Evolutionary conservation across 805 yeast genomes (phyloP), one percentile per base, ranked within the genome.

Genomic region (Kodamaea kakaduensis): DNA sequence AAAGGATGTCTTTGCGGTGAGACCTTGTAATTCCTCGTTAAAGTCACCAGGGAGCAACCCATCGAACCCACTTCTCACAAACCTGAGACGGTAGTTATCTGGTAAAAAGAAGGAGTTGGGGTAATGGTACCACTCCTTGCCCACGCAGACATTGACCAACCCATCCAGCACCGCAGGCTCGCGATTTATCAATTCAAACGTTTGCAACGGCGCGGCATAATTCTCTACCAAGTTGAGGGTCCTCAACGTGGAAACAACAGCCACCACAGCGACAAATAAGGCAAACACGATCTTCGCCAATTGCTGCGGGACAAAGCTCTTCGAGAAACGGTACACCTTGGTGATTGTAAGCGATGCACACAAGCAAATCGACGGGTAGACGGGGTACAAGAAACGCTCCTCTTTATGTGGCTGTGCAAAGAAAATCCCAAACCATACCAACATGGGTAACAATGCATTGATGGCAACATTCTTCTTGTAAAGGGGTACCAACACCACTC

Each of bases 71-170:
- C 87, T 79, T 37, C 69, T 64, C 7, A 84, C 76, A 56, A 86
- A 90, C 47, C 67, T 66, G 16, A 87, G 61, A 45, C 96, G 63
- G 48, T 70, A 70, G 38, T 75, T 64, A 4, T 74, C 71, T 3
- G 84, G 80, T 16, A 90, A 61, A 52, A 89, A 86, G 54, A 88
- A 84, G 0, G 96, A 88, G 1, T 84, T 78, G 7, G 97, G 96
- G 58, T 67, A 89, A 52, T 90, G 84, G 51, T 86, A 87, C 97
- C 97, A 89, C 61, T 90, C 97, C 40, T 95, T 73, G 2, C 96
- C 97, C n/a, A 84, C 70, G 58, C 97, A 90, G 0, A 90, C 81
- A 45, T 77, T 81, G 6, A 32, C 36, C 30, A 37, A 7, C 10
- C 18, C 9, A 9, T 25, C 25, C 2, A n/a, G 6, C 3, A 31